Evolutionary conservation across 768 basidiomycete genomes (phyloP).

Genomic region (Lactarius quietus): DNA sequence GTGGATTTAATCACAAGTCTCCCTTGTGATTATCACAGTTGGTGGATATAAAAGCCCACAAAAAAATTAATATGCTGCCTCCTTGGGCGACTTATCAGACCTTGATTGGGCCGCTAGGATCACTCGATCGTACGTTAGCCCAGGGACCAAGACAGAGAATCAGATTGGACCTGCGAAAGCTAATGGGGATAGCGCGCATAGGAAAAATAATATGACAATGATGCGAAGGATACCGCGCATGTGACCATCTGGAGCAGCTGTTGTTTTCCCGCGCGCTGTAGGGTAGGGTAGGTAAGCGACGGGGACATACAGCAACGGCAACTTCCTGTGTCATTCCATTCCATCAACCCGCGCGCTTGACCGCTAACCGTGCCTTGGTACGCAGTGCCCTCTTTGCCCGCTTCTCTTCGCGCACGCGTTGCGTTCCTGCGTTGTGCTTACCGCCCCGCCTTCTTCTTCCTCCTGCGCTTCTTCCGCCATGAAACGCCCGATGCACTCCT

Average conservation of each 20-base stretch:
- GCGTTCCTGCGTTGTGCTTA: constrained; percentile 71
- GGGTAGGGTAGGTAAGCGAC: background rate
- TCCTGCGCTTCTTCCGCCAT: constrained; percentile 43
- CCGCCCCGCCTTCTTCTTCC: constrained; percentile 49
- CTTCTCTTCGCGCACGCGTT: constrained; percentile 45
- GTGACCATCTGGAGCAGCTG: constrained; percentile 8
- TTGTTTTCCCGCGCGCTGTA: background rate
- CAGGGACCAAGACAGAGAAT: background rate
- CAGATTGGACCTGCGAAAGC: background rate
- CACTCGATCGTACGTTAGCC: background rate
- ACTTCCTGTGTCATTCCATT: background rate
- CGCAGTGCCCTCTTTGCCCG: constrained; percentile 38
- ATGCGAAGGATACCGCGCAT: constrained; percentile 1
- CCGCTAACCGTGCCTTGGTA: constrained; percentile 30
- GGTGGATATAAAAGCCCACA: background rate
- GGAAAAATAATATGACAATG: background rate
- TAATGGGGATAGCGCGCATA: constrained; percentile 13
- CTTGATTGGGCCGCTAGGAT: background rate
- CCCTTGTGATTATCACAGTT: background rate
- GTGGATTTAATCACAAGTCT: constrained; percentile 1
- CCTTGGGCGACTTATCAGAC: background rate
- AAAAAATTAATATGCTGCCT: background rate
- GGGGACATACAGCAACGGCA: background rate
- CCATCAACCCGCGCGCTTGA: constrained; percentile 8
- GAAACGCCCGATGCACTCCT: constrained; percentile 59